Evolutionary conservation across 75 land plant species (phyloP).

Genomic region (Cunninghamia lanceolata): DNA sequence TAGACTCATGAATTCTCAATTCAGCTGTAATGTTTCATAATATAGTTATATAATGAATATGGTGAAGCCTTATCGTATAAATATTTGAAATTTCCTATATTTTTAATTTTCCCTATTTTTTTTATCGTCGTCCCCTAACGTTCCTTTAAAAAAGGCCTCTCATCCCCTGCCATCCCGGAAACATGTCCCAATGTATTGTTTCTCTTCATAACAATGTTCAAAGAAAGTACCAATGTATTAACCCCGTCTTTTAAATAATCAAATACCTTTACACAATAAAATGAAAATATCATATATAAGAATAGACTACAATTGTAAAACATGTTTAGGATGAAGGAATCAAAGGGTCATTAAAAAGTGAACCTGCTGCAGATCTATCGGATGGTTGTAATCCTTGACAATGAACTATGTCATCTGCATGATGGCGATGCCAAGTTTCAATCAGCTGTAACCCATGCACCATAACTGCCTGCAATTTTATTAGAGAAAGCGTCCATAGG

Average conservation of each 20-base stretch:
- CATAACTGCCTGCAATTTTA: conserved; percentile 65
- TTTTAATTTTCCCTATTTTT: no score
- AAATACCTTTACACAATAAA: neutral
- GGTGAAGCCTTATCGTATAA: no score
- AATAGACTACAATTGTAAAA: neutral
- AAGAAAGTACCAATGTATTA: neutral
- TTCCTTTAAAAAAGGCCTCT: no score
- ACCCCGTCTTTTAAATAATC: neutral
- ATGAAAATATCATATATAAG: neutral
- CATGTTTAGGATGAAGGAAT: neutral
- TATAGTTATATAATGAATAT: no score
- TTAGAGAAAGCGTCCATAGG: neutral
- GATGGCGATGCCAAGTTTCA: conserved; percentile 76
- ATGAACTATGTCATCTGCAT: conserved; percentile 30
- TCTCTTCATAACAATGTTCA: no score
- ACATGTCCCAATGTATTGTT: no score
- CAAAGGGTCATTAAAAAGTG: neutral
- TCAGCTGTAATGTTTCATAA: no score
- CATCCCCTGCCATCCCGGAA: no score
- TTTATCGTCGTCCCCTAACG: no score
- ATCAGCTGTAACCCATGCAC: conserved; percentile 92
- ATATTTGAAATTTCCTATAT: no score
- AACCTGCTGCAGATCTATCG: conserved; percentile 69
- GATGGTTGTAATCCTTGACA: conserved; percentile 27
- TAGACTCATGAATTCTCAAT: no score